Base-by-base conservation (phyloP, 495 filamentous ascomycete genomes). In the Aspergillus cavernicola region DNA sequence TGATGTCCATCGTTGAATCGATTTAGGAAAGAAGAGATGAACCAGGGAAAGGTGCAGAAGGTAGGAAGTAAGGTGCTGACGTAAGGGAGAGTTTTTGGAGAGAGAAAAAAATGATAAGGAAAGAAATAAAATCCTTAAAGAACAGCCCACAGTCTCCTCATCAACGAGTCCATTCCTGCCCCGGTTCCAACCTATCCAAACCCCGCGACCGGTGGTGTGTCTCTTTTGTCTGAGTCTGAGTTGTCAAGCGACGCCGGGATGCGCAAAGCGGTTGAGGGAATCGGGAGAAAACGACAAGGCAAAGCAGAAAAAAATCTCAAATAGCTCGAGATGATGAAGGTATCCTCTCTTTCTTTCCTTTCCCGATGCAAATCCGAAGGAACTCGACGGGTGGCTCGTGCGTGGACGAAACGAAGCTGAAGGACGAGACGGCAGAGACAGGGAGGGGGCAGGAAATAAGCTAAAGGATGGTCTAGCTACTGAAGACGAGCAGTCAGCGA, bases 1-100 rank as follows among this genome's bases (percentile, higher is more conserved):
- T 85, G 74, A 89, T 89, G 61, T 89, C 84, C 85, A 89, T 88
- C 43, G 62, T 72, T 40, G 42, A 58, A 35, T 31, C 40, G 29
- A 26, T 20, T 39, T 45, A 23, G 48, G 23, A 20, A 28, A 24
- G 16, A 22, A 10, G 48, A 41, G 48, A 52, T 38, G 41, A 16
- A 33, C 22, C 40, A 45, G 35, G 35, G 36, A 50, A 39, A 26
- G 22, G 32, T 47, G 37, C 56, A 33, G 26, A 52, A 40, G 33
- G 23, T 44, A 16, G 45, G 48, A 12, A 57, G 52, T 10, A 39
- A 32, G 47, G 54, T 53, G 56, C 55, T 52, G 50, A 53, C 50
- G 56, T 58, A 53, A 50, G 48, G 31, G 49, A 58, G 46, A 42
- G 38, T 33, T 10, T 19, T 26, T 22, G n/a, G 32, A 6, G 23